Conservation (phyloP, 257 asterid genomes). For the Plantago major region DNA sequence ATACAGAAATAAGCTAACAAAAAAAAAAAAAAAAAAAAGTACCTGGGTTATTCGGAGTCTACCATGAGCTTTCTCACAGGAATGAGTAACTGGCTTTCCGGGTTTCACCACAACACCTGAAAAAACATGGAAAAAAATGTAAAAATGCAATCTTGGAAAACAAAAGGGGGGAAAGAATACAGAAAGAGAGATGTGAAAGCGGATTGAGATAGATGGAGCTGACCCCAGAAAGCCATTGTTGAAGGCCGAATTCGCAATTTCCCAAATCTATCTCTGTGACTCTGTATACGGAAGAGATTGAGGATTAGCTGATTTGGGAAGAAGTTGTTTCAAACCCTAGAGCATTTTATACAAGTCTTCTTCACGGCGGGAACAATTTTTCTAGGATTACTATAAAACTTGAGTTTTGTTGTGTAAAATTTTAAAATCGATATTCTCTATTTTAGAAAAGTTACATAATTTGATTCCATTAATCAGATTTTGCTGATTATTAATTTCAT, state of each 20-base stretch:
- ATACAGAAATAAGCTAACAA: background rate
- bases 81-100: conserved; percentile 61
- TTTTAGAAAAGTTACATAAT: too few relatives aligned
- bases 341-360: too few relatives aligned
- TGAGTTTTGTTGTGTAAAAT: too few relatives aligned
- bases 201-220: conserved; percentile 2
- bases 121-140: conserved; percentile 6
- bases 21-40: background rate
- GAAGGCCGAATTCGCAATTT: background rate
- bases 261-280: too few relatives aligned
- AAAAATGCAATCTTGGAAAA: background rate
- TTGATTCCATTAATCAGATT: too few relatives aligned
- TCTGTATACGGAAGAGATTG: too few relatives aligned
- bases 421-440: too few relatives aligned
- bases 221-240: conserved; percentile 70
- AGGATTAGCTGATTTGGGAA: too few relatives aligned
- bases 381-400: too few relatives aligned
- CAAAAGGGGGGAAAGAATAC: background rate
- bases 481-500: too few relatives aligned
- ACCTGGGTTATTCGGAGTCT: conserved; percentile 90
- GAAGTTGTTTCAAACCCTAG: too few relatives aligned
- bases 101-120: conserved; percentile 74
- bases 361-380: too few relatives aligned
- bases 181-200: background rate
- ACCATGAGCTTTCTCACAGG: conserved; percentile 41